Conservation (phyloP, 1,284 basidiomycete species). For the Mrakiaceae sp. region DNA sequence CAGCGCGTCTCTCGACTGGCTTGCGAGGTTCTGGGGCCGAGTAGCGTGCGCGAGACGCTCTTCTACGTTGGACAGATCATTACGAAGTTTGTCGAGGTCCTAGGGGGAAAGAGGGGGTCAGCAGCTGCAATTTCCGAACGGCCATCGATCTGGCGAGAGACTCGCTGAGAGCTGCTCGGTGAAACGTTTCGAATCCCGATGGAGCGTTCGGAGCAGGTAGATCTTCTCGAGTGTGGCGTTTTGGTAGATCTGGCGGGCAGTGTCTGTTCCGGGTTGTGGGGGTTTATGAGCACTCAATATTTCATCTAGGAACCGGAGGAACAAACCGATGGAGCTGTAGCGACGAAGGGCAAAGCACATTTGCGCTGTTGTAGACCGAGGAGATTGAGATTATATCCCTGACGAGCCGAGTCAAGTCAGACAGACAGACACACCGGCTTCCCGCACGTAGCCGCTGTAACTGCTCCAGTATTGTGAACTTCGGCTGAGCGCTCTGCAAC, state of each 20-base stretch:
- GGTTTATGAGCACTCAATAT: not conserved
- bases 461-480: slow-evolving; percentile 7
- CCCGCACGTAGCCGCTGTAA: slow-evolving; percentile 3
- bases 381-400: too few species aligned
- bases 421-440: not conserved
- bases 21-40: not conserved
- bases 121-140: too few species aligned
- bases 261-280: not conserved
- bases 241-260: slow-evolving; percentile 1
- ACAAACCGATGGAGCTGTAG: not conserved
- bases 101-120: too few species aligned
- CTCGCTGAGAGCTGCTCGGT: too few species aligned
- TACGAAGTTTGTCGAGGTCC: too few species aligned
- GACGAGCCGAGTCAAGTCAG: not conserved
- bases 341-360: slow-evolving; percentile 1
- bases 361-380: not conserved
- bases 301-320: too few species aligned
- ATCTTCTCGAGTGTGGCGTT: slow-evolving; percentile 9
- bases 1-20: not conserved
- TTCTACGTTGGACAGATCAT: too few species aligned
- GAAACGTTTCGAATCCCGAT: too few species aligned
- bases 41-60: too few species aligned
- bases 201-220: not conserved
- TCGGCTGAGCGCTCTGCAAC: not conserved
- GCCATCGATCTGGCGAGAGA: too few species aligned